Percentiles rank a stretch among this genome's conserved stretches.
Conservation (phyloP, 129 eudicot genomes). For the Flaveria robusta region DNA sequence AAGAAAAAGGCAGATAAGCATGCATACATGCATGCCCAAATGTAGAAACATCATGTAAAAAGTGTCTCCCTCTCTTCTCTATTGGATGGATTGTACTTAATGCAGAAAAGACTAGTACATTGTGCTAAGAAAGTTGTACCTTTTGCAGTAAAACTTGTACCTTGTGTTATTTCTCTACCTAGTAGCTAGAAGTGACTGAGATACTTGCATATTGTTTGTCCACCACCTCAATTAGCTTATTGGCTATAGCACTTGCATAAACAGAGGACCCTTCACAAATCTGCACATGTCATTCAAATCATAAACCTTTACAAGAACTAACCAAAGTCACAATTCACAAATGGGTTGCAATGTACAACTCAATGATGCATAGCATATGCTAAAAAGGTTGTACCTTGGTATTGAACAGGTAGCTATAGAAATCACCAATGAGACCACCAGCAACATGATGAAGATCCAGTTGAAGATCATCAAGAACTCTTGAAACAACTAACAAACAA, state of each 20-base stretch:
- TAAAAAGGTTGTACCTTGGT: conserved; percentile 67
- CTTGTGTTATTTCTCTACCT: conserved; percentile 30
- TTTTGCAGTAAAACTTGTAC: conserved; percentile 20
- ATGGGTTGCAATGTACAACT: conserved; percentile 21
- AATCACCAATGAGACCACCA: conserved; percentile 93
- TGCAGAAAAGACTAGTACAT: conserved; percentile 21
- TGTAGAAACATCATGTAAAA: conserved; percentile 28
- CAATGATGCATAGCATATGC: conserved; percentile 2
- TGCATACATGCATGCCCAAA: conserved; percentile 30
- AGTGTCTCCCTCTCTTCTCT: conserved; percentile 9
- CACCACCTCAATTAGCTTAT: conserved; percentile 88
- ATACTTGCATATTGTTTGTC: conserved; percentile 73
- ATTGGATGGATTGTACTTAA: conserved; percentile 5
- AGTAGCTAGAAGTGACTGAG: conserved; percentile 57
- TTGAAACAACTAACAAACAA: conserved; percentile 68
- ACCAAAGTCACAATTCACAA: neutral
- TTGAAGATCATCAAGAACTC: conserved; percentile 87
- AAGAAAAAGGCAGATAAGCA: conserved; percentile 23
- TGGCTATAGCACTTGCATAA: conserved; percentile 91
- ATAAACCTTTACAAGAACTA: conserved; percentile 13
- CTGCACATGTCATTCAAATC: conserved; percentile 50
- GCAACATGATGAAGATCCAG: conserved; percentile 96
- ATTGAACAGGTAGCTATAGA: conserved; percentile 81
- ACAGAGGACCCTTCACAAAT: conserved; percentile 90
- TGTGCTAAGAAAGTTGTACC: conserved; percentile 22